Conservation (phyloP, 768 basidiomycete genomes). For the Psilocybe cubensis region DNA sequence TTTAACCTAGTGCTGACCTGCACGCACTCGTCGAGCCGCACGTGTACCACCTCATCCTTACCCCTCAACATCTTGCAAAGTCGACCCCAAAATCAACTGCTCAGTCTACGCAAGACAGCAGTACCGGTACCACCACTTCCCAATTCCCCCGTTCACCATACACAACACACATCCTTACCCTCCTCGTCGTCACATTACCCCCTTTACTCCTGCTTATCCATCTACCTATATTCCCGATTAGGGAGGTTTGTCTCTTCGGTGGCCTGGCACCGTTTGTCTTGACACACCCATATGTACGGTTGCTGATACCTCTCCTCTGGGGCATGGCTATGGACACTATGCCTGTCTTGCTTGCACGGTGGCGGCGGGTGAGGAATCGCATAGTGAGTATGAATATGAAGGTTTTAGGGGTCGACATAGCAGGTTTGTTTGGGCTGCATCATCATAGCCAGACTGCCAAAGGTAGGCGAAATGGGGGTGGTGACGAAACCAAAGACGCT, state of each 20-base stretch:
- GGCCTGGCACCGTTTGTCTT: slow-evolving; percentile 56
- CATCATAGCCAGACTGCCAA: background rate
- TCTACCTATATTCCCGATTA: slow-evolving; percentile 51
- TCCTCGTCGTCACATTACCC: slow-evolving; percentile 50
- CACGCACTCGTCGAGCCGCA: slow-evolving; percentile 58
- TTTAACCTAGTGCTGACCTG: slow-evolving; percentile 56
- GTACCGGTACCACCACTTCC: background rate
- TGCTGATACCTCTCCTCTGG: slow-evolving; percentile 31
- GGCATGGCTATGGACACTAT: background rate
- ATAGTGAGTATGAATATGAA: background rate
- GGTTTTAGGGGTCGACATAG: background rate
- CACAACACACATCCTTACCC: slow-evolving; percentile 54
- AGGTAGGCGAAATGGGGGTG: background rate
- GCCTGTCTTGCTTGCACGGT: slow-evolving; percentile 11
- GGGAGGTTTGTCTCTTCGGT: slow-evolving; percentile 45
- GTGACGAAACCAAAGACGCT: background rate
- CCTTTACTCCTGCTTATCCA: slow-evolving; percentile 52
- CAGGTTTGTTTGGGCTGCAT: background rate
- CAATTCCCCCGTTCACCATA: slow-evolving; percentile 44
- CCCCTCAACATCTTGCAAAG: slow-evolving; percentile 36
- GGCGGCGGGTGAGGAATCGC: background rate
- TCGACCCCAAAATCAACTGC: background rate
- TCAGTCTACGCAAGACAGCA: background rate
- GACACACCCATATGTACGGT: slow-evolving; percentile 51
- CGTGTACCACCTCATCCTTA: slow-evolving; percentile 53